Evolutionary conservation across 257 asterid genomes (phyloP), one percentile per base, ranked within the genome.

Genomic region (Echium plantagineum): DNA sequence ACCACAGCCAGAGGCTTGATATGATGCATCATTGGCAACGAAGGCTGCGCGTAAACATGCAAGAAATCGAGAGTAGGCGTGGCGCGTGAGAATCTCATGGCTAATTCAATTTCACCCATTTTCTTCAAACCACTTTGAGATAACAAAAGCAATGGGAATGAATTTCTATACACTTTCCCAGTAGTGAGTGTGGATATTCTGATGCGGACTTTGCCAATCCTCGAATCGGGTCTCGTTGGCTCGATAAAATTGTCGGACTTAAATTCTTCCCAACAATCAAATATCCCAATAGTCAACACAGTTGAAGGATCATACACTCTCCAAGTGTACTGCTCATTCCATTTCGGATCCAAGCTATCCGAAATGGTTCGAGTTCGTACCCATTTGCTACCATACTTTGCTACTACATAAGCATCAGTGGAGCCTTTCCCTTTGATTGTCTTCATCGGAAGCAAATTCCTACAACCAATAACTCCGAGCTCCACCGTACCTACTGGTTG

Each of bases 311-410:
- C 97, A 18, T 84, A 86, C 4, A 84, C 95, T 63, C 83, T 76
- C 94, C 94, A 90, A 15, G 97, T 84, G 72, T 86, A 90, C 64
- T 89, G 95, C 77, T 90, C 94, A 56, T 86, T 90, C 97, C 97
- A 90, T 60, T 77, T 84, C 3, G 94, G 97, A 47, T 83, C 82
- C 68, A 86, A 59, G 55, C 75, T 71, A 55, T 90, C 87, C 0
- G 94, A 82, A 47, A 90, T 75, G 0, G 96, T 81, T 7, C 97
- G 90, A 1, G 96, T 90, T 0, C 96, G 79, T 0, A 87, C 82
- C 97, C 97, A 90, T 66, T 90, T 90, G 75, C 52, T 76, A 16
- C 96, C 97, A 31, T 87, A 90, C 54, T 90, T 90, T 0, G 96
- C 96, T 28, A 90, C 96, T 0, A 77, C 86, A 61, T 83, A 90